Conservation (phyloP, 495 filamentous ascomycete species). For the Ramalina peruviana region DNA sequence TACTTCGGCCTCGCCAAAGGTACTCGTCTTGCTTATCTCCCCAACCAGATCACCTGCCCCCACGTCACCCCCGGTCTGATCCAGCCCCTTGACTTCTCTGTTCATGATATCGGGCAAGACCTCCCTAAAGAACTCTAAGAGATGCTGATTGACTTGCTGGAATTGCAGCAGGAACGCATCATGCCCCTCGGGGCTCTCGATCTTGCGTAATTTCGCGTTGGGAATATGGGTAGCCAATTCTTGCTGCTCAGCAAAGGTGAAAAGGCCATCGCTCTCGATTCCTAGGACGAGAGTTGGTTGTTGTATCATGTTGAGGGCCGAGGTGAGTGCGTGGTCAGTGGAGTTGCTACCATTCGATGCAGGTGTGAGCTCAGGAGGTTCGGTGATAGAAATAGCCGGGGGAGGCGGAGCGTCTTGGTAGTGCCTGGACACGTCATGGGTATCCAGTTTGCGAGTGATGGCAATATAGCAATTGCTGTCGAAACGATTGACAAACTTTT, state of each 20-base stretch:
- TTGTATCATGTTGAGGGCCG: conserved; percentile 65
- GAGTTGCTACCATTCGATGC: neutral
- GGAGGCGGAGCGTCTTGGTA: conserved; percentile 37
- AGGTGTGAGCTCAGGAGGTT: too few relatives aligned
- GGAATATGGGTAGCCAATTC: conserved; percentile 77
- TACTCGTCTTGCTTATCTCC: conserved; percentile 60
- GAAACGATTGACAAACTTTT: conserved; percentile 93
- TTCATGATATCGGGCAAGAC: conserved; percentile 78
- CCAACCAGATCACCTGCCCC: conserved; percentile 21
- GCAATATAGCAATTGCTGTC: conserved; percentile 98
- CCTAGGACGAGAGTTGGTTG: conserved; percentile 84
- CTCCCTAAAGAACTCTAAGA: conserved; percentile 71
- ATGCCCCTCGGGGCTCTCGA: conserved; percentile 88
- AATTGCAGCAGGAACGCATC: conserved; percentile 96
- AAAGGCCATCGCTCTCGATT: conserved; percentile 88
- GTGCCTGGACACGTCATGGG: conserved; percentile 78
- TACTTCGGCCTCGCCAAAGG: conserved; percentile 88
- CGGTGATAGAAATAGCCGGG: too few relatives aligned
- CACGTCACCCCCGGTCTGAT: conserved; percentile 25
- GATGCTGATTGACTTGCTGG: conserved; percentile 84
- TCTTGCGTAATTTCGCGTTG: conserved; percentile 61
- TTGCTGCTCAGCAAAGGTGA: conserved; percentile 91
- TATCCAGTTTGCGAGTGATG: conserved; percentile 97
- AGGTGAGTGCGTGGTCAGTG: conserved; percentile 29
- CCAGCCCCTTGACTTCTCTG: conserved; percentile 27